Base-by-base conservation (phyloP, 2,329 filamentous ascomycete genomes). In the Penicillium thymicola region DNA sequence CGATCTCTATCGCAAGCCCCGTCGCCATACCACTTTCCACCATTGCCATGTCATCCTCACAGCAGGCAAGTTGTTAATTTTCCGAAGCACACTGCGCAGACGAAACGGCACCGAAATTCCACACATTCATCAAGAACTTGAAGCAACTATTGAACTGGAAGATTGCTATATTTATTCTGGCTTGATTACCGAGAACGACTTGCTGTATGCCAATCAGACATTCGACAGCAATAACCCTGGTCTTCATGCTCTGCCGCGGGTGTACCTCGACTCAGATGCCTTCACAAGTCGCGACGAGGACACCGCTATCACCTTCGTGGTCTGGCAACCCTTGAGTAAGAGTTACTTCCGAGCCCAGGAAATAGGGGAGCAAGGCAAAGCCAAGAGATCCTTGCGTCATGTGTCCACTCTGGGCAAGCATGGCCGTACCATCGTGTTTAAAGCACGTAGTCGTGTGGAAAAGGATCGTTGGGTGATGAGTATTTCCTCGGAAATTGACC, bases 91-190 rank as follows among this genome's bases (percentile, higher is more conserved):
- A 0, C 70, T 87, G 38, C 79, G 86, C 30, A 79, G 75, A 53
- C 67, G 71, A 5, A 82, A 79, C 1, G 85, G 86, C 49, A 78
- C 80, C 55, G 78, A 82, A 59, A 71, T 86, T 1, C 75, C 79
- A 9, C 81, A 86, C 59, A 84, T 86, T 49, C 84, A 88, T 65
- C 83, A 87, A 63, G 81, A 85, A 64, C 80, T 82, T 38, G 81
- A 86, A 63, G 76, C 80, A 13, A 78, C 79, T 13, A 78, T 88
- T 34, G 81, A 85, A 56, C 76, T 89, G 16, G 77, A 77, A 32
- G 83, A 86, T 63, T 87, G 85, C 70, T 87, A 89, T 67, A 76
- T 89, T 51, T 88, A 89, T 71, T 83, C 81, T 3, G 85, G 86
- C 2, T 74, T 87, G 0, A 75, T 87, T 21, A 85, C 85, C 0